These are phyloP conservation scores for Dalbergia cultrata DNA, from an alignment of 306 rosid genomes.

Conservation along the genomic window DNA sequence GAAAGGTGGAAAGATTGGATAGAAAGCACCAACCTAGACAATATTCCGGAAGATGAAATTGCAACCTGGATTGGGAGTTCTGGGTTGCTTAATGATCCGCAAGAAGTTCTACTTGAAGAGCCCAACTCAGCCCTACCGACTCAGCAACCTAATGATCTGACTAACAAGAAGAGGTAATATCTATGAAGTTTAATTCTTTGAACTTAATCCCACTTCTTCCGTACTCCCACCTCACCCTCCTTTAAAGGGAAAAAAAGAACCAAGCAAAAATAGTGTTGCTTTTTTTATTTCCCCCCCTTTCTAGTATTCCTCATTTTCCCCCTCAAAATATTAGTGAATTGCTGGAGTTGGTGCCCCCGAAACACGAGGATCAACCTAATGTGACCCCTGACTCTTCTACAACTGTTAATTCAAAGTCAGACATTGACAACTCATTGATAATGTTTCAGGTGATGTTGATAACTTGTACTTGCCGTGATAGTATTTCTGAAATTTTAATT, in stretches of 20 bases:
- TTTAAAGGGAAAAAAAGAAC: background rate
- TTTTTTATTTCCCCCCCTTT: background rate
- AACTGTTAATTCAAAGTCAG: slow-evolving; percentile 72
- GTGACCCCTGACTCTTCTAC: slow-evolving; percentile 83
- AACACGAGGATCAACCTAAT: slow-evolving; percentile 64
- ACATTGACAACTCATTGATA: slow-evolving; percentile 61
- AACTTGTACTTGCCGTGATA: background rate
- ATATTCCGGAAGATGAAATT: slow-evolving; percentile 67
- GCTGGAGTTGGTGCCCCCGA: slow-evolving; percentile 52
- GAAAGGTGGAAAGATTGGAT: slow-evolving; percentile 88
- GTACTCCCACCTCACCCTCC: background rate
- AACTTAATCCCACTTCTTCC: background rate
- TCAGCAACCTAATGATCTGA: slow-evolving; percentile 52
- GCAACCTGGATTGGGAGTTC: slow-evolving; percentile 73
- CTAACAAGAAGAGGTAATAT: slow-evolving; percentile 64
- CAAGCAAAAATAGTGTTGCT: background rate
- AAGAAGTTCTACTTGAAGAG: slow-evolving; percentile 52
- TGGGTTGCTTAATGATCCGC: slow-evolving; percentile 56
- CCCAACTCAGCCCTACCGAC: slow-evolving; percentile 51
- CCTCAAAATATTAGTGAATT: slow-evolving; percentile 54
- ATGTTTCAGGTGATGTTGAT: slow-evolving; percentile 72
- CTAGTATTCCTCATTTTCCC: slow-evolving; percentile 35
- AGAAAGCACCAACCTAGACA: slow-evolving; percentile 60
- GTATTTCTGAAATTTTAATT: background rate
- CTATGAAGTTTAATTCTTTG: slow-evolving; percentile 7